Evolutionary conservation across 345 rosid species (phyloP), one percentile per base, ranked within the genome.

Genomic region (Reutealis trisperma): DNA sequence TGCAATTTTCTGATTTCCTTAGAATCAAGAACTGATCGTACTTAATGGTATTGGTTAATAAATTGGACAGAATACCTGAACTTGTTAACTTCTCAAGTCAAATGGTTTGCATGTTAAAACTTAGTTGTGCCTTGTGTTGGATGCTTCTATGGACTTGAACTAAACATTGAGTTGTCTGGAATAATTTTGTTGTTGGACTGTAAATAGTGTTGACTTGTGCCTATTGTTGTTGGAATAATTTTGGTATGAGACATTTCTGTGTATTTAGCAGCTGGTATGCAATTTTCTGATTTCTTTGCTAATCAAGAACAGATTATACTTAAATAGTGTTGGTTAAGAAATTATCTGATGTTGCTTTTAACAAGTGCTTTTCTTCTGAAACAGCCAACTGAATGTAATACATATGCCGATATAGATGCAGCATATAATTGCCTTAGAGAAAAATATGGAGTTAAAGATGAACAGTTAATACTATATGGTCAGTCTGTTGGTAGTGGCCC

Each of bases 401-500:
- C 99, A 13, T 96, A 92, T 64, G 97, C 97, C 30, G 99, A 93
- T 83, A 89, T 93, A 79, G 97, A 93, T 76, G 92, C 98, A 12
- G 90, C 83, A 34, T 93, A 96, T 83, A 89, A 79, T 54, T 96
- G 99, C 82, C 94, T 96, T 65, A 90, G 80, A 84, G 99, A 96
- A 65, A 89, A 86, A 49, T 96, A 90, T 78, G 98, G 93, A 32
- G 88, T 96, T 24, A 87, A 88, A 81, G 98, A 96, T 79, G 99
- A 96, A 63, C 91, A 93, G 75, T 78, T 93, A 76, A 96, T 96
- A 82, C 79, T 93, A 71, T 96, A 92, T 64, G 99, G 99, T 34
- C 99, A 96, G 81, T 96, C 99, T 75, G 99, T 96, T 72, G 99
- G 99, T 68, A 93, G 97, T 77, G 99, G 99, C 75, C 99, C 98